Evolutionary conservation across 371 early-diverging fungal genomes (phyloP).

Genomic region (Saksenaea vasiformis): DNA sequence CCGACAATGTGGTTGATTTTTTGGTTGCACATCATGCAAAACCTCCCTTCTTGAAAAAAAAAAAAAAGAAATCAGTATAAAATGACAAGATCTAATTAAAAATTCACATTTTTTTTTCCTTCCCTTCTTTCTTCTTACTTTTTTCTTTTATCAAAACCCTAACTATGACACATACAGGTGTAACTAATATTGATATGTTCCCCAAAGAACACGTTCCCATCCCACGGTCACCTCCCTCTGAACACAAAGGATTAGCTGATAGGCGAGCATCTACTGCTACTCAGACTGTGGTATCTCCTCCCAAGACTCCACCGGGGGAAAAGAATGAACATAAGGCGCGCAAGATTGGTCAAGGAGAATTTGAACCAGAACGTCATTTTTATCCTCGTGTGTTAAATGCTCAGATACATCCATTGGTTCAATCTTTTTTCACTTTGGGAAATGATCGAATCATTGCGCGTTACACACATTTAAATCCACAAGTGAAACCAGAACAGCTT

Average conservation of each 20-base stretch:
- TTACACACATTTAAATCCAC: constrained; percentile 90
- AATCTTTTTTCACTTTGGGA: constrained; percentile 85
- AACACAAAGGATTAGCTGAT: neutral
- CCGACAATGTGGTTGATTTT: constrained; percentile 1
- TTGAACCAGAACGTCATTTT: constrained; percentile 87
- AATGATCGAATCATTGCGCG: constrained; percentile 90
- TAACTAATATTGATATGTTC: neutral
- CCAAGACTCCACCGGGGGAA: constrained; percentile 38
- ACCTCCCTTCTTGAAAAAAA: neutral
- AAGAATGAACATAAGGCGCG: constrained; percentile 15
- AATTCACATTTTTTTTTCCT: neutral
- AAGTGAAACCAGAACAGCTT: constrained; percentile 68
- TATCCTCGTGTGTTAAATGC: constrained; percentile 94
- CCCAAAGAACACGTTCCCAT: neutral
- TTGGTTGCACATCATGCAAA: constrained; percentile 8
- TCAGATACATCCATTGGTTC: constrained; percentile 86
- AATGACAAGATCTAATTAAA: neutral
- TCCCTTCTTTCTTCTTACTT: neutral
- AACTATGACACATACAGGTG: neutral
- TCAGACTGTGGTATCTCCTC: constrained; percentile 30
- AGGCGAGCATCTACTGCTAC: constrained; percentile 7
- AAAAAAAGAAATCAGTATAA: neutral
- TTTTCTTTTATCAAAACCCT: neutral
- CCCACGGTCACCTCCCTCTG: neutral
- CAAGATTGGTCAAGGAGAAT: constrained; percentile 68